phyloP scores from a whole-genome alignment of 306 rosid species.

The Inga laurina region DNA sequence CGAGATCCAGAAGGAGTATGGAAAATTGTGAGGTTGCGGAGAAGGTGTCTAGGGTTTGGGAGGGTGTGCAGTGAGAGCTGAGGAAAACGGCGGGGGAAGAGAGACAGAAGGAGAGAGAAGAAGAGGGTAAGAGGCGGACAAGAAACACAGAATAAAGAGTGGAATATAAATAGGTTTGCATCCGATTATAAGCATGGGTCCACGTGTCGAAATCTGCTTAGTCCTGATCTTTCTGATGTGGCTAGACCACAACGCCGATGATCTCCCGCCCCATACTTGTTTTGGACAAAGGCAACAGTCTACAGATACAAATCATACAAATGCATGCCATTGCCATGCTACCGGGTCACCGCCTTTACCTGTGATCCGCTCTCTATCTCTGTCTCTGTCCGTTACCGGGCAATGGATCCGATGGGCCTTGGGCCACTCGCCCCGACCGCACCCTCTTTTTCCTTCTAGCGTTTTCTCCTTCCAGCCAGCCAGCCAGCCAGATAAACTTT shows the following conservation, averaged over 20 bases:
- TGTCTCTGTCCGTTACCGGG: neutral
- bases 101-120: constrained; percentile 27
- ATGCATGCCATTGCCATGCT: neutral
- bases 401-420: neutral
- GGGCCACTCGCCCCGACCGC: neutral
- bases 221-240: neutral
- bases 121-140: constrained; percentile 49
- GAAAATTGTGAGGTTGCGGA: constrained; percentile 11
- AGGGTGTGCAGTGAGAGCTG: constrained; percentile 20
- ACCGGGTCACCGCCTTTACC: neutral
- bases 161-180: constrained; percentile 99
- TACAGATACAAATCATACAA: neutral
- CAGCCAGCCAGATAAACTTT: no score
- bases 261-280: neutral
- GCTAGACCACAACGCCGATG: neutral
- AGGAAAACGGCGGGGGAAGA: constrained; percentile 14
- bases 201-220: constrained; percentile 70
- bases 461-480: neutral
- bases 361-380: neutral
- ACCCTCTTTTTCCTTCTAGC: neutral
- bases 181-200: constrained; percentile 58
- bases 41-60: constrained; percentile 37
- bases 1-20: constrained; percentile 32
- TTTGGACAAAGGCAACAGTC: neutral
- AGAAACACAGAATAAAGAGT: constrained; percentile 66